Base-by-base conservation (phyloP, 495 filamentous ascomycete species). In the Penicillium taxi region DNA sequence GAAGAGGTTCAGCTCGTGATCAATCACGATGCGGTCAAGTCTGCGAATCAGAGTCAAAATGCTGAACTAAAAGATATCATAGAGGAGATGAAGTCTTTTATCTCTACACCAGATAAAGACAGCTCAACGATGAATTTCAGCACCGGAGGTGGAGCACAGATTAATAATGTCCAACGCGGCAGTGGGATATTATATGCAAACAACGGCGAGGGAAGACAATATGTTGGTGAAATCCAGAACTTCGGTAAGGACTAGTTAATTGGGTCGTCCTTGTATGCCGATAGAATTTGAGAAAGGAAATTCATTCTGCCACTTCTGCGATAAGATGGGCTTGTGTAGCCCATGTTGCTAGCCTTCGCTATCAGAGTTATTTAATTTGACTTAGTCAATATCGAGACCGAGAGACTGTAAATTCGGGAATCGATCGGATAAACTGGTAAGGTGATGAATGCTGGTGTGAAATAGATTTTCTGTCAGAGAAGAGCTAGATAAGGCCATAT, bases 1-100 rank as follows among this genome's bases (percentile, higher is more conserved):
- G 17, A 48, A 34, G 32, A 44, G 18, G 40, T 41, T 9, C 40
- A 48, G 30, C 29, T 40, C 13, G 18, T 48, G 28, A 31, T 41
- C 12, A 48, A 44, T 21, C 17, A 35, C 15, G 4, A 39, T 33
- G 29, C 23, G 15, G 29, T 48, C 14, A 22, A 27, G 2, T 35
- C 39, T 41, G 39, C 39, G 4, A 42, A 11, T 14, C 32, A 4
- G 19, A 6, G 12, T n/a, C 32, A 46, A 37, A 41, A 33, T 7
- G 0, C 9, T 6, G 28, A 34, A 8, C 41, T 32, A 33, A 29
- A 37, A 8, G n/a, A 38, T 19, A 42, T 32, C 20, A 25, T 42
- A 12, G 9, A 37, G 16, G 40, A 42, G 20, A 37, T 42, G 26
- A 42, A 37, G 9, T 36, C 20, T 3, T 13, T 42, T 9, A 13